Conservation (phyloP, 305 asterid species). For the Solanum hybrid region DNA sequence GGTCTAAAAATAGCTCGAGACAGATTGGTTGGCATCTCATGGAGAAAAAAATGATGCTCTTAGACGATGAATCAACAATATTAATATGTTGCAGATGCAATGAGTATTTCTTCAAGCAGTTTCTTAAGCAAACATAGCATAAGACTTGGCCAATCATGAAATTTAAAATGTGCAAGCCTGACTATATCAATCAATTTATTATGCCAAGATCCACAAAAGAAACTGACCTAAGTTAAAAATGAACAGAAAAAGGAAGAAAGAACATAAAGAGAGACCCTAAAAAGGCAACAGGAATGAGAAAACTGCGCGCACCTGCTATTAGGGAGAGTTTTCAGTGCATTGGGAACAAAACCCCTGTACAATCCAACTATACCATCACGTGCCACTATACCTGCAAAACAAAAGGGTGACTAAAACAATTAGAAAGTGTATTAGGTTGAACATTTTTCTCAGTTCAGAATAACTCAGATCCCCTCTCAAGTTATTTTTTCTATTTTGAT, state of each 20-base stretch:
- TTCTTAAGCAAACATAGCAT: not conserved
- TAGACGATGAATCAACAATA: too few species aligned
- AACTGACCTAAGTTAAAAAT: not conserved
- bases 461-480: not conserved
- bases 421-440: constrained; percentile 4
- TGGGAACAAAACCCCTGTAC: constrained; percentile 78
- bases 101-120: not conserved
- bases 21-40: not conserved
- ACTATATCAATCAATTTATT: not conserved
- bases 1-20: not conserved
- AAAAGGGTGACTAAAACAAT: not conserved
- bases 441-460: not conserved
- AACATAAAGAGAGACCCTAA: not conserved
- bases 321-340: constrained; percentile 70
- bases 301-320: constrained; percentile 60
- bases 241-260: not conserved
- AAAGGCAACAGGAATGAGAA: not conserved
- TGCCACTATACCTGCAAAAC: constrained; percentile 55
- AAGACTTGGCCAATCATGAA: not conserved
- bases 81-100: too few species aligned
- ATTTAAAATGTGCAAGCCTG: not conserved
- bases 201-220: not conserved
- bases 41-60: not conserved
- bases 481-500: not conserved
- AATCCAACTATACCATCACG: constrained; percentile 72